These are phyloP conservation scores for Tetrahymena malaccensis DNA, from an alignment of 73 alveolate species.

Conservation along the genomic window DNA sequence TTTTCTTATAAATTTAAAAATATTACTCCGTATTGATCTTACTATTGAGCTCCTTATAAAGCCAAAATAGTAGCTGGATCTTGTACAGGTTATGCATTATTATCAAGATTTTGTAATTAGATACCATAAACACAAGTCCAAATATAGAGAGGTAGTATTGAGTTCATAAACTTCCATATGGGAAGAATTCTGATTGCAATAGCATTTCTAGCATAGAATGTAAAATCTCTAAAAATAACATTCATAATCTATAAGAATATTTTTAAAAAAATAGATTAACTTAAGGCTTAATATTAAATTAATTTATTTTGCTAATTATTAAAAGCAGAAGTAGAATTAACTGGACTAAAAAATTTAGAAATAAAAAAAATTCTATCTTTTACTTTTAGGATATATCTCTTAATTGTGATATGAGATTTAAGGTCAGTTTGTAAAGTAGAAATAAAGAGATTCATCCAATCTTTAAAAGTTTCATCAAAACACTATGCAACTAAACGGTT, in stretches of 20 bases:
- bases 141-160: conserved; percentile 8
- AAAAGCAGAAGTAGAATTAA: not conserved
- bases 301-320: not conserved
- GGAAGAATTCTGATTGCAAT: conserved; percentile 13
- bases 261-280: not conserved
- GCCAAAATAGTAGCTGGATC: not conserved
- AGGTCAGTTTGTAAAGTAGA: conserved; percentile 31
- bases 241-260: not conserved
- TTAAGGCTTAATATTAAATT: not conserved
- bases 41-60: not conserved
- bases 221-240: conserved; percentile 29
- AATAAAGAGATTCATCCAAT: conserved; percentile 27
- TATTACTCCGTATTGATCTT: not conserved
- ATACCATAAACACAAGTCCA: conserved; percentile 14
- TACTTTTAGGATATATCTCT: conserved; percentile 14
- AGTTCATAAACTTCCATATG: conserved; percentile 33
- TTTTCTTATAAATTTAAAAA: not conserved
- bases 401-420: conserved; percentile 25
- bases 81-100: not conserved
- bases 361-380: not conserved
- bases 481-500: conserved; percentile 14
- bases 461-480: conserved; percentile 24
- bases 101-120: conserved; percentile 16
- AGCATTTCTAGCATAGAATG: conserved; percentile 5
- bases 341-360: no score